Conservation (phyloP, 1,284 basidiomycete species). For the Apiotrichum sp. region DNA sequence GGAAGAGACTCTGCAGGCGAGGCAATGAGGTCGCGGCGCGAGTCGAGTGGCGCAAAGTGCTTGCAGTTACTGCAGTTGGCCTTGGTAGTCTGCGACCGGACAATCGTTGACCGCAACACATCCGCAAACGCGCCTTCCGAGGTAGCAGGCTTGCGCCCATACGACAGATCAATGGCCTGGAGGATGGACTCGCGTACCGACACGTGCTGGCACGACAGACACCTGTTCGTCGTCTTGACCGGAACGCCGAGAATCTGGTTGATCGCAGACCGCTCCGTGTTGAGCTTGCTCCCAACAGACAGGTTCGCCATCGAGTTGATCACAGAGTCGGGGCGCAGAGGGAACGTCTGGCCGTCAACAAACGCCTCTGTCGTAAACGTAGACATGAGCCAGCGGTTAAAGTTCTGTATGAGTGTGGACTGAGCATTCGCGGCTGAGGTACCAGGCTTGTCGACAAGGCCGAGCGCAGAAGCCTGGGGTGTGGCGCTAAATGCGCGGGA, state of each 20-base stretch:
- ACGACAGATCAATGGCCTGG: constrained; percentile 79
- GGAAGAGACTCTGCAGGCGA: constrained; percentile 57
- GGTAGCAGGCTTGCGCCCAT: constrained; percentile 42
- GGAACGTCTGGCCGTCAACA: constrained; percentile 32
- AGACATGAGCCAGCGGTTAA: constrained; percentile 82
- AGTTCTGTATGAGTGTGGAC: constrained; percentile 82
- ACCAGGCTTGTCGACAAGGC: constrained; percentile 67
- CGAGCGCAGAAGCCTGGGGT: constrained; percentile 73
- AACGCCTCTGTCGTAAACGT: constrained; percentile 38
- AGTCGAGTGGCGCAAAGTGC: constrained; percentile 65
- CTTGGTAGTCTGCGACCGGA: constrained; percentile 76
- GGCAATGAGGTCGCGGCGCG: constrained; percentile 62
- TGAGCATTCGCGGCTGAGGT: constrained; percentile 57
- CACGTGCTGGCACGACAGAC: constrained; percentile 65
- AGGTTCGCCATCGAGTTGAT: constrained; percentile 18
- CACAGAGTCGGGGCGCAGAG: constrained; percentile 20
- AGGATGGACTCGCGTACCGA: constrained; percentile 67
- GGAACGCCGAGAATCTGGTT: constrained; percentile 75
- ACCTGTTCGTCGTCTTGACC: constrained; percentile 66
- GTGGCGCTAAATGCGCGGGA: constrained; percentile 80
- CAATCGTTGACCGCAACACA: constrained; percentile 68
- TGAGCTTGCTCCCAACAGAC: constrained; percentile 2
- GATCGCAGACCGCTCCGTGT: constrained; percentile 54
- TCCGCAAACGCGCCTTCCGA: constrained; percentile 57
- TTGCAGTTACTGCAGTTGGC: constrained; percentile 80